phyloP scores from a whole-genome alignment of 2,329 filamentous ascomycete species.

The Alternaria rosae region DNA sequence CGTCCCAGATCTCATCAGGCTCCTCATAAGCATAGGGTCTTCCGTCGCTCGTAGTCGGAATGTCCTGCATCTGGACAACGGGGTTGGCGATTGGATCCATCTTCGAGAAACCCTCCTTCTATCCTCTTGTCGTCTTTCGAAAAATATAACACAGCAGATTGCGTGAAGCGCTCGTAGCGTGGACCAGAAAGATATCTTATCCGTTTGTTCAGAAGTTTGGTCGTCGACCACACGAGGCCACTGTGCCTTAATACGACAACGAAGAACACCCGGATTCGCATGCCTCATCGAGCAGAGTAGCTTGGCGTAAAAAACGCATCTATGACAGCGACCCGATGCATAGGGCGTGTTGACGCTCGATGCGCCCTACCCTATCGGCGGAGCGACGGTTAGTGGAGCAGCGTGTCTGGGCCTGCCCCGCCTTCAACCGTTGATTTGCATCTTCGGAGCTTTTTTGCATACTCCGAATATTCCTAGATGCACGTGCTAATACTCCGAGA shows the following conservation, averaged over 20 bases:
- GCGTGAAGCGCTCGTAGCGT: neutral
- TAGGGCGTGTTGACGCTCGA: neutral
- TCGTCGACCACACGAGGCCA: neutral
- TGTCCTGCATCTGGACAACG: constrained; percentile 32
- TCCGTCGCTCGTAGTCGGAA: constrained; percentile 17
- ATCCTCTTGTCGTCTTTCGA: neutral
- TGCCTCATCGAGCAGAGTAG: neutral
- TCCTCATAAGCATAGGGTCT: constrained; percentile 13
- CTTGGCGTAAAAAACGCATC: constrained; percentile 8
- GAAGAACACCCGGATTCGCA: neutral
- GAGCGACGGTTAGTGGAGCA: neutral
- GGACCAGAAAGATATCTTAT: neutral
- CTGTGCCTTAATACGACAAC: neutral
- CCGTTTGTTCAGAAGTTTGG: neutral
- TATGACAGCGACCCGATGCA: neutral
- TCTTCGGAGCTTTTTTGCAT: neutral
- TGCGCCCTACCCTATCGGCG: constrained; percentile 4
- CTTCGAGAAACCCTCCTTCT: neutral
- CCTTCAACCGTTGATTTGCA: neutral
- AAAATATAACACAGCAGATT: neutral
- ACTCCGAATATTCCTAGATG: neutral
- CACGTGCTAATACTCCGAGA: neutral
- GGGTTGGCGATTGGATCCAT: constrained; percentile 43
- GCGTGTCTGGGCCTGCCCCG: constrained; percentile 7
- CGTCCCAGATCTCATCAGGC: constrained; percentile 30